Evolutionary conservation across 2,329 filamentous ascomycete species (phyloP).

Genomic region (Hypoxylon sp.): DNA sequence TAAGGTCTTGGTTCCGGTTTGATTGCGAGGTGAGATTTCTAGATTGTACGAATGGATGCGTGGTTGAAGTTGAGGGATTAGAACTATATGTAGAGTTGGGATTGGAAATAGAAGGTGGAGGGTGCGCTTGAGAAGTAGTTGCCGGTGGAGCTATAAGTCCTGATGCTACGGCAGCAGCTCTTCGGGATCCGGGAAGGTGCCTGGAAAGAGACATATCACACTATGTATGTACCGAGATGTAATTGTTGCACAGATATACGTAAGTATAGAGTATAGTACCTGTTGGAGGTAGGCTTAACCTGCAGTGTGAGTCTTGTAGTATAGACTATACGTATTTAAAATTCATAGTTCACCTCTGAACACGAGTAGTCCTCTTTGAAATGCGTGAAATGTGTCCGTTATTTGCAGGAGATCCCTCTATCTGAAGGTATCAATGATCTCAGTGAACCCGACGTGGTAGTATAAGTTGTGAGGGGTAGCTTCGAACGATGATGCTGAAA

Average conservation of each 20-base stretch:
- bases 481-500: slow-evolving; percentile 25
- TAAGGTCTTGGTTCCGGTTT: slow-evolving; percentile 17
- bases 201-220: slow-evolving; percentile 37
- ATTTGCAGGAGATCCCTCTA: too few species aligned
- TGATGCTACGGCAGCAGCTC: slow-evolving; percentile 40
- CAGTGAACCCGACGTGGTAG: slow-evolving; percentile 16
- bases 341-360: slow-evolving; percentile 2
- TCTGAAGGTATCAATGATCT: slow-evolving; percentile 20
- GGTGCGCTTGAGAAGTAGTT: slow-evolving; percentile 25
- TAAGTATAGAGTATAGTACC: too few species aligned
- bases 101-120: slow-evolving; percentile 25
- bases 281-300: too few species aligned
- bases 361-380: neutral
- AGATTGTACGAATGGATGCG: slow-evolving; percentile 16
- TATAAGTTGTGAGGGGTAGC: slow-evolving; percentile 35
- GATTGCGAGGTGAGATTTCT: slow-evolving; percentile 35
- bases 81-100: slow-evolving; percentile 14
- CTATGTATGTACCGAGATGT: slow-evolving; percentile 13
- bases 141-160: slow-evolving; percentile 32
- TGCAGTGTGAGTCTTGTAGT: neutral
- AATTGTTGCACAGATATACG: too few species aligned
- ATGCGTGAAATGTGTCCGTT: too few species aligned
- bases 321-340: neutral
- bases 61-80: slow-evolving; percentile 21
- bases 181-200: slow-evolving; percentile 37